These are phyloP conservation scores for Xylaria scruposa DNA, from an alignment of 495 filamentous ascomycete genomes.

Conservation along the genomic window DNA sequence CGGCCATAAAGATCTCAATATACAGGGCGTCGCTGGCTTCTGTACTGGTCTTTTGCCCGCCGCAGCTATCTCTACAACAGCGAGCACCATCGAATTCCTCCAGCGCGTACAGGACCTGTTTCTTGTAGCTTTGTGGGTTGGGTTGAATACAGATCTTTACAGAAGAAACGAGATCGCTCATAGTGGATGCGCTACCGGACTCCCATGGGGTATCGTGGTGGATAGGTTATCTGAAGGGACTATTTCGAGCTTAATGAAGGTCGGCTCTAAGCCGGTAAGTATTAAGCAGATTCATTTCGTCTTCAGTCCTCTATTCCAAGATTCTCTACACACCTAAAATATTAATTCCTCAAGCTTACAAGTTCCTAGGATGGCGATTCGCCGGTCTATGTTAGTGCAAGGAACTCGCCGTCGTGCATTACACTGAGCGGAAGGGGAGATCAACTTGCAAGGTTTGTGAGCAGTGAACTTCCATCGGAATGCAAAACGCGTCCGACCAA, in stretches of 20 bases:
- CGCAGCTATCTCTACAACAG: conserved; percentile 6
- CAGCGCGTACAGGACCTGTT: conserved; percentile 25
- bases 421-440: conserved; percentile 26
- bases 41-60: conserved; percentile 23
- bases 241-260: background rate
- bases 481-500: conserved; percentile 23
- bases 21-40: conserved; percentile 20
- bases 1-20: background rate
- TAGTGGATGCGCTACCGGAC: conserved; percentile 7
- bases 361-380: background rate
- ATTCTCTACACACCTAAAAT: background rate
- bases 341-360: background rate
- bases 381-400: conserved; percentile 16
- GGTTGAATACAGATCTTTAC: conserved; percentile 17
- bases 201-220: conserved; percentile 22
- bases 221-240: background rate
- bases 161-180: conserved; percentile 6
- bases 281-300: background rate
- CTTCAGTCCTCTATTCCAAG: background rate
- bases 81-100: conserved; percentile 16
- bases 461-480: conserved; percentile 11
- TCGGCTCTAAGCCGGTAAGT: background rate
- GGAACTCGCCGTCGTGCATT: conserved; percentile 19
- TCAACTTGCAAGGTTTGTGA: conserved; percentile 17
- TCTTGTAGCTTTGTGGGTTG: conserved; percentile 17